phyloP scores from a whole-genome alignment of 2,329 filamentous ascomycete genomes.

The Cladosporium sp. region DNA sequence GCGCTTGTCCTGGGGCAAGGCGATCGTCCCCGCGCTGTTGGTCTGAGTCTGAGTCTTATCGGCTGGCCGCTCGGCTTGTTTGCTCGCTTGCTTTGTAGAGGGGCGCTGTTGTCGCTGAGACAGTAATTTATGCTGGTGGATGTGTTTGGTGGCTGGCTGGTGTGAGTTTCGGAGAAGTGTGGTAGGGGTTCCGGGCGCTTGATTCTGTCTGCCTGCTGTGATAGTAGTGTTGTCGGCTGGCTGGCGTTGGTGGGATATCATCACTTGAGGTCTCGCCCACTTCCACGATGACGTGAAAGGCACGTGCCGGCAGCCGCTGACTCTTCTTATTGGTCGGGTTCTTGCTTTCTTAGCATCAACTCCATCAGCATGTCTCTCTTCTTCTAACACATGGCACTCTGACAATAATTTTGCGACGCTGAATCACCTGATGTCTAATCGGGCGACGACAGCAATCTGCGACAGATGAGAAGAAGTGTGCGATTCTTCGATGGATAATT shows the following conservation, averaged over 20 bases:
- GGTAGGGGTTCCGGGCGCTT: not conserved
- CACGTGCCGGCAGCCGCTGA: constrained; percentile 1
- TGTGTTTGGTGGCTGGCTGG: not conserved
- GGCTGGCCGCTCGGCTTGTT: constrained; percentile 2
- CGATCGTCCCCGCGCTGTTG: constrained; percentile 8
- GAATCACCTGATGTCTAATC: not conserved
- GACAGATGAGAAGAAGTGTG: not conserved
- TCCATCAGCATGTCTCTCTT: not conserved
- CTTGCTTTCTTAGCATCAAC: not conserved
- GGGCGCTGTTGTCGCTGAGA: not conserved
- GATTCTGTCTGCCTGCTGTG: constrained; percentile 8
- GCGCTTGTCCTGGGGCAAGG: not conserved
- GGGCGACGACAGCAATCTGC: not conserved
- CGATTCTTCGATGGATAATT: not conserved
- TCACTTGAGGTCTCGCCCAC: constrained; percentile 9
- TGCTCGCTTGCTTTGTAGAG: not conserved
- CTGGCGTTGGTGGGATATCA: constrained; percentile 8
- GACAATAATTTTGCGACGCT: not conserved
- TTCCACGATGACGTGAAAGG: not conserved
- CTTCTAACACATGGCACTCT: not conserved
- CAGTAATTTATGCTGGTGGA: not conserved
- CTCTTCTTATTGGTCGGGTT: not conserved
- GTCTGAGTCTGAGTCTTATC: constrained; percentile 16
- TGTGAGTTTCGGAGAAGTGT: not conserved
- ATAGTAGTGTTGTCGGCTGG: constrained; percentile 1